Evolutionary conservation across 2,329 filamentous ascomycete genomes (phyloP).

Genomic region (Pseudodiploospora longispora): DNA sequence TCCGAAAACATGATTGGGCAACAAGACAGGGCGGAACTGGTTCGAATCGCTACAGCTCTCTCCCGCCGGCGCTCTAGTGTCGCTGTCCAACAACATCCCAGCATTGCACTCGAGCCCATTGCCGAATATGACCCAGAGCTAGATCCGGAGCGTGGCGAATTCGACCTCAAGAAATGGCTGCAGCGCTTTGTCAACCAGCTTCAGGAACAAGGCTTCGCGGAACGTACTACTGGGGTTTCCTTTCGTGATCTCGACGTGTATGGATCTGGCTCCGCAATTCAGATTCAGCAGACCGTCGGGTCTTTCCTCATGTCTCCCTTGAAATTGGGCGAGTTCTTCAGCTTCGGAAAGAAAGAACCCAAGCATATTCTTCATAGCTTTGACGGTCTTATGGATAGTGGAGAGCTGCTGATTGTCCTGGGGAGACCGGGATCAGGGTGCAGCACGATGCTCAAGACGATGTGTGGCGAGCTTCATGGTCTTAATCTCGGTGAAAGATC

Average conservation of each 20-base stretch:
- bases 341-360: conserved; percentile 31
- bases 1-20: conserved; percentile 20
- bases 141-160: conserved; percentile 29
- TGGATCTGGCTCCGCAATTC: conserved; percentile 58
- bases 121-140: conserved; percentile 24
- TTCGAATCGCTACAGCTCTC: conserved; percentile 31
- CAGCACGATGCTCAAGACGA: conserved; percentile 54
- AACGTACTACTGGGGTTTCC: conserved; percentile 49
- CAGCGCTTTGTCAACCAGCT: conserved; percentile 32
- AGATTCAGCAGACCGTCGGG: conserved; percentile 60
- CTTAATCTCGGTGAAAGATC: conserved; percentile 43
- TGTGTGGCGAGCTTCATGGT: conserved; percentile 52
- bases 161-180: conserved; percentile 36
- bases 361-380: conserved; percentile 58
- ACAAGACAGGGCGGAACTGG: conserved; percentile 27
- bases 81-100: conserved; percentile 8
- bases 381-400: conserved; percentile 53
- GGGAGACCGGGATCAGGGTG: conserved; percentile 59
- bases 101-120: conserved; percentile 12
- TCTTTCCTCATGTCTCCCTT: conserved; percentile 52
- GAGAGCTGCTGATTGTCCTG: conserved; percentile 62
- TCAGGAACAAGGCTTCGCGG: conserved; percentile 46
- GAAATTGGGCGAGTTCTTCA: conserved; percentile 47
- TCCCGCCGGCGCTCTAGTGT: conserved; percentile 25
- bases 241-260: conserved; percentile 60